Percentiles rank a stretch among this genome's conserved stretches.
These are phyloP conservation scores for Pisolithus tinctorius DNA, from an alignment of 768 basidiomycete genomes.

Conservation along the genomic window DNA sequence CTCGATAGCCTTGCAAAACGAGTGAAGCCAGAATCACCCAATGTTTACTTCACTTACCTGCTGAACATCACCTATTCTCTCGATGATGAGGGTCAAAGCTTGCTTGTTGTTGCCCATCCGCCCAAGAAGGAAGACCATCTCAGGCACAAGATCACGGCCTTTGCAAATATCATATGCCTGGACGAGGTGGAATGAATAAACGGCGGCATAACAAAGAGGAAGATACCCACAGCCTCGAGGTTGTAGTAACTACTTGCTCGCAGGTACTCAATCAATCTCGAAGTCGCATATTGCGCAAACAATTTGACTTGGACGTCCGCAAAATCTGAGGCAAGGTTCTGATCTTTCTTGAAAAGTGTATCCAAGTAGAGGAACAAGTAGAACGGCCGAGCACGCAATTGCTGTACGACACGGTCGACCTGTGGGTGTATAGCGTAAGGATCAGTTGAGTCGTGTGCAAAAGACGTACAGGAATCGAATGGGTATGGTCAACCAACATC, in stretches of 20 bases:
- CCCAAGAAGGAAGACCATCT: constrained; percentile 97
- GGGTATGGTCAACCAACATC: constrained; percentile 86
- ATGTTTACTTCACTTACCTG: constrained; percentile 43
- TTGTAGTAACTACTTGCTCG: constrained; percentile 89
- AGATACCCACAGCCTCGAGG: constrained; percentile 59
- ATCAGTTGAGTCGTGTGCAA: background rate
- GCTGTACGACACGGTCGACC: constrained; percentile 85
- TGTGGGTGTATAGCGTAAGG: constrained; percentile 26
- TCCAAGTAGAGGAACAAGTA: constrained; percentile 94
- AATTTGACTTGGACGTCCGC: constrained; percentile 86
- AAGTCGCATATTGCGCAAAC: constrained; percentile 81
- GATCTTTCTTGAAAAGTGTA: constrained; percentile 81
- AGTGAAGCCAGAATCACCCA: constrained; percentile 1
- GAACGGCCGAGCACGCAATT: constrained; percentile 65
- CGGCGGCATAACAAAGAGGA: background rate
- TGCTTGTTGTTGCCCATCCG: constrained; percentile 98
- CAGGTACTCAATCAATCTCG: constrained; percentile 82
- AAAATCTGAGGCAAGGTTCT: constrained; percentile 71
- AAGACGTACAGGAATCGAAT: constrained; percentile 83
- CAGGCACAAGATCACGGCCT: constrained; percentile 79
- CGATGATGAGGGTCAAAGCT: constrained; percentile 90
- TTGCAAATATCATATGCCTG: constrained; percentile 86
- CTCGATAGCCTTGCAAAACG: constrained; percentile 71
- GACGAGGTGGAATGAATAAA: background rate
- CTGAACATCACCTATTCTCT: constrained; percentile 87